Evolutionary conservation across 1,284 basidiomycete species (phyloP).

Genomic region (Cystobasidium pallidum): DNA sequence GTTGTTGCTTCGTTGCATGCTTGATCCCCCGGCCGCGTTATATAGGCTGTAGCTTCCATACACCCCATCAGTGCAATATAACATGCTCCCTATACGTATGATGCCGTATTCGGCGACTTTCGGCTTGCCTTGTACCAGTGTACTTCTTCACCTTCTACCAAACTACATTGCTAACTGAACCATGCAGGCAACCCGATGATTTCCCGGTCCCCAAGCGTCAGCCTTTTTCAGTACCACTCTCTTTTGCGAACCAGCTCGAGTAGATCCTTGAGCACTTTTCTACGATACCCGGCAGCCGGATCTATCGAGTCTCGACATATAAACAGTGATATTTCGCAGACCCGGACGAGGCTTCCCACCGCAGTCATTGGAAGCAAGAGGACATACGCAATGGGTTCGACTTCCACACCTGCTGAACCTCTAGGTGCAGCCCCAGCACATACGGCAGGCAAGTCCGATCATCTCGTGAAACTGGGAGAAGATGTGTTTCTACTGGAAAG

Average conservation of each 20-base stretch:
- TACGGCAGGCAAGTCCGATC: not conserved
- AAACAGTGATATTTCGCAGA: no score
- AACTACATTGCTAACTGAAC: no score
- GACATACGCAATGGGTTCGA: not conserved
- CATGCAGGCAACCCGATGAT: not conserved
- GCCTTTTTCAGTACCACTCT: not conserved
- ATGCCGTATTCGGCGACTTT: no score
- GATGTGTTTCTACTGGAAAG: conserved; percentile 30
- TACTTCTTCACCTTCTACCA: not conserved
- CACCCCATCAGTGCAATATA: no score
- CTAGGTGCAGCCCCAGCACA: not conserved
- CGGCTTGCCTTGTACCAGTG: no score
- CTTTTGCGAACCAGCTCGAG: not conserved
- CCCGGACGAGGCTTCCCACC: not conserved
- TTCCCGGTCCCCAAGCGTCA: not conserved
- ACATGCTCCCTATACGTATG: no score
- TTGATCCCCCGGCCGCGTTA: no score
- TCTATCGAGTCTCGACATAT: not conserved
- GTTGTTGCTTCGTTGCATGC: no score
- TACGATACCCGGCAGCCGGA: conserved; percentile 3
- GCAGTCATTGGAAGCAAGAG: not conserved
- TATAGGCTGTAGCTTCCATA: no score
- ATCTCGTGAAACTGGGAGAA: conserved; percentile 29
- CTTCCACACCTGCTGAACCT: not conserved
- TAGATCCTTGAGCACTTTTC: not conserved